Base-by-base conservation (phyloP, 371 early-diverging fungal genomes). In the Circinella minor region DNA sequence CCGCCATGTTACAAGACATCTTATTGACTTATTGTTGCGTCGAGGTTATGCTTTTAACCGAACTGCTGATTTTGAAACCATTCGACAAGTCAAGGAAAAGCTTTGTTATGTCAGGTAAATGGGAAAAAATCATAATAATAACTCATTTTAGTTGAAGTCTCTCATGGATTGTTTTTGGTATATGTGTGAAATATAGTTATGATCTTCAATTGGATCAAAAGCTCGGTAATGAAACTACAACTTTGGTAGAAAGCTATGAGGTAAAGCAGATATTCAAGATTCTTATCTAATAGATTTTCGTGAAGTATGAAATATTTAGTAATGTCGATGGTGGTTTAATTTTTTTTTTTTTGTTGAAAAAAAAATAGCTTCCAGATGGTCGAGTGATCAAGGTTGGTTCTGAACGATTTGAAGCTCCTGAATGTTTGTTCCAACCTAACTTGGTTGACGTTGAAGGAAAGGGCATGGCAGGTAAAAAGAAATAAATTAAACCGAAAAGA, bases 381-480 rank as follows among this genome's bases (percentile, higher is more conserved):
- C 95, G 98, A 57, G 92, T 97, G 34, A 98, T 99, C 83, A 98
- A 98, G 81, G 92, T 99, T 9, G 98, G 98, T 13, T 95, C 97
- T 7, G 98, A 98, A 82, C 86, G 98, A 68, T 99, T 97, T 83
- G 96, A 97, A 80, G 99, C 98, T 3, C 98, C 99, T 46, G 99
- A 99, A 79, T 96, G 96, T 70, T 81, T 99, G 74, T 98, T 99
- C 95, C 97, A 98, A 72, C 98, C 99, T 47, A 92, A 96, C 72
- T 87, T 99, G 69, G 92, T 98, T 67, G 97, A 97, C 77, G 92
- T 95, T 34, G 98, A 98, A 78, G 88, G 93, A 8, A 89, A 91
- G 8, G 98, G 99, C 67, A 91, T 99, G 70, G 97, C 98, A 57
- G 94, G 94, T 93, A 87, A 68, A 57, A 10, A 57, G 27, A 46